phyloP scores from a whole-genome alignment of 192 early-diverging fungal genomes.

The Coemansia sp. region DNA sequence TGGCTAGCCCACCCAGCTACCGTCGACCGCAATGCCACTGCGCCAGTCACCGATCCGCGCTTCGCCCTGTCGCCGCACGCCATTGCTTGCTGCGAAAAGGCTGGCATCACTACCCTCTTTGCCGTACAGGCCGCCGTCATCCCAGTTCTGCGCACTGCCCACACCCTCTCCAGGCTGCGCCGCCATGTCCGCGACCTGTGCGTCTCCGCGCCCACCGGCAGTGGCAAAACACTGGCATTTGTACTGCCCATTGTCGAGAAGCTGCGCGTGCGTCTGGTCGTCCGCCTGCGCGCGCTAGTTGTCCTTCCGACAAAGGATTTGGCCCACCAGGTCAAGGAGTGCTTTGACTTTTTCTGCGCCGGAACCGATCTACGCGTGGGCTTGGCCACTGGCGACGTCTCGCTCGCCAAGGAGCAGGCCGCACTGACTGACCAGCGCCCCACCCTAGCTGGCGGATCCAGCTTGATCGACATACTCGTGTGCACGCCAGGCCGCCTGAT shows the following conservation, averaged over 20 bases:
- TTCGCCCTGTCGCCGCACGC: conserved; percentile 71
- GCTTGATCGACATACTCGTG: conserved; percentile 86
- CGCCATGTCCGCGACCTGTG: conserved; percentile 86
- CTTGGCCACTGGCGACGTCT: conserved; percentile 74
- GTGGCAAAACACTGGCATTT: conserved; percentile 96
- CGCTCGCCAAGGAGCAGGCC: conserved; percentile 74
- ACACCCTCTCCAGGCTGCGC: conserved; percentile 66
- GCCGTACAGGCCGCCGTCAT: conserved; percentile 90
- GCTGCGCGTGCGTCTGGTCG: conserved; percentile 72
- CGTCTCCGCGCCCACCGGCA: conserved; percentile 94
- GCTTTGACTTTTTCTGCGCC: conserved; percentile 74
- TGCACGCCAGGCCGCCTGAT: conserved; percentile 95
- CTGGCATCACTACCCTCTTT: conserved; percentile 76
- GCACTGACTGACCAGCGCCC: conserved; percentile 42
- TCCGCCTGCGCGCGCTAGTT: conserved; percentile 84
- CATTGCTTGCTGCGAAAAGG: conserved; percentile 61
- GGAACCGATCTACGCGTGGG: conserved; percentile 81
- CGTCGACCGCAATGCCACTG: conserved; percentile 64
- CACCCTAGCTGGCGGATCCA: conserved; percentile 58
- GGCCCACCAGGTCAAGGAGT: conserved; percentile 85
- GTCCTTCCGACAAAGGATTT: conserved; percentile 95
- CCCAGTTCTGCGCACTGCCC: conserved; percentile 74
- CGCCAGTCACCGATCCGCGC: conserved; percentile 51
- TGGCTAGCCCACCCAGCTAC: conserved; percentile 87
- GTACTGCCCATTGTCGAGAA: conserved; percentile 91